Conservation (phyloP, 1,284 basidiomycete genomes). For the Xerocomus amazonicus region DNA sequence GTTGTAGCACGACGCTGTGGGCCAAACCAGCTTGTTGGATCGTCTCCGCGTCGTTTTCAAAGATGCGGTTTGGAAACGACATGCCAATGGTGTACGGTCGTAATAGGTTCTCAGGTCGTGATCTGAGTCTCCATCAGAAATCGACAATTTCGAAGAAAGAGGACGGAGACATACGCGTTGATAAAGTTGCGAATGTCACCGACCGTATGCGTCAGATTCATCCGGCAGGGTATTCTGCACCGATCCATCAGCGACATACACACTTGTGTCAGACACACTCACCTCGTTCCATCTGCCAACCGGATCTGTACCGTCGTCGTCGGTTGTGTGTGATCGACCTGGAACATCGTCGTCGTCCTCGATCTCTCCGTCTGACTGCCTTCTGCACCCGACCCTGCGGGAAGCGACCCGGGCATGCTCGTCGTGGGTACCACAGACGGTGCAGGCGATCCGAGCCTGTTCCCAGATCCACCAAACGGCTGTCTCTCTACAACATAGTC, state of each 20-base stretch:
- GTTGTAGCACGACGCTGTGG: conserved; percentile 86
- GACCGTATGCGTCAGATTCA: conserved; percentile 93
- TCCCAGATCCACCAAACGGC: conserved; percentile 73
- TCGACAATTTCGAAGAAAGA: no score
- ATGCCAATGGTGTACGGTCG: conserved; percentile 77
- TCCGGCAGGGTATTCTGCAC: conserved; percentile 73
- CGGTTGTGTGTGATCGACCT: conserved; percentile 79
- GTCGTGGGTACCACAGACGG: conserved; percentile 39
- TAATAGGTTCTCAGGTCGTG: conserved; percentile 64
- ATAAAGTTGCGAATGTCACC: conserved; percentile 85
- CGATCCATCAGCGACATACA: neutral
- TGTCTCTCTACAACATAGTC: conserved; percentile 61
- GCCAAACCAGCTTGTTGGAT: conserved; percentile 72
- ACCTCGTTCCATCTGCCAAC: conserved; percentile 89
- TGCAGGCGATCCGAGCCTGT: conserved; percentile 75
- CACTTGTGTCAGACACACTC: conserved; percentile 19
- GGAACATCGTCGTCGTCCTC: conserved; percentile 58
- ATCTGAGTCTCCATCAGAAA: conserved; percentile 44
- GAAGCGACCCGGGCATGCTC: conserved; percentile 59
- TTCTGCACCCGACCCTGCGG: conserved; percentile 20
- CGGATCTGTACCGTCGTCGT: conserved; percentile 91
- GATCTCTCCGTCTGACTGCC: conserved; percentile 32
- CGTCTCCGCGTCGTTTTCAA: conserved; percentile 67
- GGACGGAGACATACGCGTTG: conserved; percentile 88
- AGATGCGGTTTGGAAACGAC: conserved; percentile 79